Conservation (phyloP, 1,284 basidiomycete genomes). For the Sanghuangporus baumii region DNA sequence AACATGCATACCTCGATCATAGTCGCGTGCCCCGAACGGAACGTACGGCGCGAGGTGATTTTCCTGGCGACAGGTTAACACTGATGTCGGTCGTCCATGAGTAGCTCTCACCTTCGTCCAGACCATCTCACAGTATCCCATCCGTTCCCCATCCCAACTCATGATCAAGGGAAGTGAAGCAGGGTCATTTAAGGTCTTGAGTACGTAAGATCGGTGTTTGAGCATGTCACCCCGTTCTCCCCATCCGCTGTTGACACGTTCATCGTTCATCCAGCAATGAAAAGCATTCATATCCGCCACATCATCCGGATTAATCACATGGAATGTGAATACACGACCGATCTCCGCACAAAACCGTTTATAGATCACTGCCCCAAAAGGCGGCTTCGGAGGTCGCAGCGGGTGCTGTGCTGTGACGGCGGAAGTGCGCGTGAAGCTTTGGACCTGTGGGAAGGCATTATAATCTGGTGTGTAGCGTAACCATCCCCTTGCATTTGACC, state of each 20-base stretch:
- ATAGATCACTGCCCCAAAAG: constrained; percentile 41
- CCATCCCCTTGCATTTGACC: constrained; percentile 36
- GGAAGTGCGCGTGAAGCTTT: constrained; percentile 41
- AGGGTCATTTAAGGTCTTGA: constrained; percentile 34
- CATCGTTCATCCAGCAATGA: constrained; percentile 48
- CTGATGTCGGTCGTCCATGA: neutral
- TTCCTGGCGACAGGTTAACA: constrained; percentile 22
- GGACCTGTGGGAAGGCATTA: constrained; percentile 34
- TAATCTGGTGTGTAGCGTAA: constrained; percentile 27
- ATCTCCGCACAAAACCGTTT: constrained; percentile 40
- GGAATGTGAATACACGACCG: constrained; percentile 38
- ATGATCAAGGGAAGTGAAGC: constrained; percentile 42
- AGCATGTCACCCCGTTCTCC: constrained; percentile 43
- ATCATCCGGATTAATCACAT: constrained; percentile 38
- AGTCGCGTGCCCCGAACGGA: constrained; percentile 36
- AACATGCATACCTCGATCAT: constrained; percentile 45
- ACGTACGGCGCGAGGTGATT: constrained; percentile 39
- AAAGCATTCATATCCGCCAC: constrained; percentile 41
- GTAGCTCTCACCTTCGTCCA: constrained; percentile 35
- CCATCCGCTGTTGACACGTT: constrained; percentile 46
- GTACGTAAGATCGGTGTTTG: constrained; percentile 41
- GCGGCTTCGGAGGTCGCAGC: constrained; percentile 43
- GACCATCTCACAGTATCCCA: constrained; percentile 49
- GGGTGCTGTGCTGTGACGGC: constrained; percentile 47
- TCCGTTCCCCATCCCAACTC: constrained; percentile 47